Conservation (phyloP, 108 stramenopile species). For the Schizochytrium sp. region DNA sequence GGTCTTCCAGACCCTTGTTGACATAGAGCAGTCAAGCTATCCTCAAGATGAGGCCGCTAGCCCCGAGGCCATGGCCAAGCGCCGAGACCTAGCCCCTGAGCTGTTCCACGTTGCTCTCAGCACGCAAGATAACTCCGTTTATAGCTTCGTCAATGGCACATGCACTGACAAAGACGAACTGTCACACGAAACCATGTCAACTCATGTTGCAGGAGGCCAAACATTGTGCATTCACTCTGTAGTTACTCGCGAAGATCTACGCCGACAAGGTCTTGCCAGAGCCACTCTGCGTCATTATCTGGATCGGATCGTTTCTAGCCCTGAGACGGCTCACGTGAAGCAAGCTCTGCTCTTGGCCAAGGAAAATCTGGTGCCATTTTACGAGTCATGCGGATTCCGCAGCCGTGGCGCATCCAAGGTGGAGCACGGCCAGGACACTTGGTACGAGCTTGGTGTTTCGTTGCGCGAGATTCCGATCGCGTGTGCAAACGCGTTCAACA, state of each 20-base stretch:
- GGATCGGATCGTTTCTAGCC: background rate
- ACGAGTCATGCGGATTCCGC: slow-evolving; percentile 53
- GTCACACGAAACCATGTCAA: slow-evolving; percentile 15
- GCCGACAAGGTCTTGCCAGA: slow-evolving; percentile 24
- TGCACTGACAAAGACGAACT: slow-evolving; percentile 12
- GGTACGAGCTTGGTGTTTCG: background rate
- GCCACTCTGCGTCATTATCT: slow-evolving; percentile 39
- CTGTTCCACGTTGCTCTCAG: slow-evolving; percentile 36
- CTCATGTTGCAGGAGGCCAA: background rate
- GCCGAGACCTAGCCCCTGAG: slow-evolving; percentile 21
- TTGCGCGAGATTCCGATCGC: background rate
- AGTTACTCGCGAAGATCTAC: background rate
- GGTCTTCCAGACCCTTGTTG: background rate
- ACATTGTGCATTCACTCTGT: slow-evolving; percentile 42
- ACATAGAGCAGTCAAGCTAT: slow-evolving; percentile 50
- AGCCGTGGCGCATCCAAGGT: background rate
- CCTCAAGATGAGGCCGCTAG: slow-evolving; percentile 28
- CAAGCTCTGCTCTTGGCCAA: background rate
- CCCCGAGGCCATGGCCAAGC: slow-evolving; percentile 26
- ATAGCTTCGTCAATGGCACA: slow-evolving; percentile 26
- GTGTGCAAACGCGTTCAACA: slow-evolving; percentile 82
- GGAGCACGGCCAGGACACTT: slow-evolving; percentile 19
- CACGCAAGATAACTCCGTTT: background rate
- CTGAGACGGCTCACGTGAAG: background rate
- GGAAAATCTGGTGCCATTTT: background rate